phyloP scores from a whole-genome alignment of 768 basidiomycete genomes.

The Trametes villosa region DNA sequence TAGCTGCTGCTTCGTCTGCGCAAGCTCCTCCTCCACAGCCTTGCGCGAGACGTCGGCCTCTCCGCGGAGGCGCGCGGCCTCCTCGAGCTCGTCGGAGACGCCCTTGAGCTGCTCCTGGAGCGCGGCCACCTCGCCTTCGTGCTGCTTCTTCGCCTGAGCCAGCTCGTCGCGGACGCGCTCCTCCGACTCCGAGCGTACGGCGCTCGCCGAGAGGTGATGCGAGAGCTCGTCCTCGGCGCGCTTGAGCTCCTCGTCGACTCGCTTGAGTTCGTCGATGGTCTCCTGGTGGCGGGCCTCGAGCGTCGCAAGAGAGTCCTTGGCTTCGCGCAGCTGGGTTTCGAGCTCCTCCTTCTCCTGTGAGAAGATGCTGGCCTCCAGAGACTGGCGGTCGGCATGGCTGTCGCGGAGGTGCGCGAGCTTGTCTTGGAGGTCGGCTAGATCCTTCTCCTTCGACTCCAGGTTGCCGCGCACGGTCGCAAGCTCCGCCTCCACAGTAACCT shows the following conservation, averaged over 20 bases:
- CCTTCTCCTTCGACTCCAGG: constrained; percentile 12
- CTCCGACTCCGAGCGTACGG: constrained; percentile 15
- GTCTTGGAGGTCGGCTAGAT: constrained; percentile 14
- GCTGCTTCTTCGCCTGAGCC: constrained; percentile 3
- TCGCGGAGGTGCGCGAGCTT: constrained; percentile 14
- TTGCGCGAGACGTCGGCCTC: constrained; percentile 21
- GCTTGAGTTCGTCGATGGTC: constrained; percentile 9
- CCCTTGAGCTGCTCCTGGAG: constrained; percentile 25
- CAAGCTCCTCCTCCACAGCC: constrained; percentile 28
- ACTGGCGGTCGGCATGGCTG: constrained; percentile 9
- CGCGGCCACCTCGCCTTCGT: constrained; percentile 12
- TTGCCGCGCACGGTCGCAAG: constrained; percentile 1
- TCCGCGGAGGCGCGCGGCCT: constrained; percentile 10
- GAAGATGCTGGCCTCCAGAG: constrained; percentile 13
- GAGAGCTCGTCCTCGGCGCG: constrained; percentile 26
- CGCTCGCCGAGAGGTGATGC: constrained; percentile 17
- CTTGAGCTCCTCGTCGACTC: constrained; percentile 23
- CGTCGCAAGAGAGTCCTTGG: constrained; percentile 22
- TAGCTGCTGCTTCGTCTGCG: constrained; percentile 24
- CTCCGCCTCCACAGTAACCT: constrained; percentile 4
- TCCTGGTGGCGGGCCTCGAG: constrained; percentile 18
- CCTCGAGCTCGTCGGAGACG: constrained; percentile 26
- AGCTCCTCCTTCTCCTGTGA: constrained; percentile 22
- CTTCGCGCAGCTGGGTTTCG: constrained; percentile 20
- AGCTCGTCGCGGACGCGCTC: constrained; percentile 20